Evolutionary conservation across 495 filamentous ascomycete species (phyloP).

Genomic region (Neurospora cerealis): DNA sequence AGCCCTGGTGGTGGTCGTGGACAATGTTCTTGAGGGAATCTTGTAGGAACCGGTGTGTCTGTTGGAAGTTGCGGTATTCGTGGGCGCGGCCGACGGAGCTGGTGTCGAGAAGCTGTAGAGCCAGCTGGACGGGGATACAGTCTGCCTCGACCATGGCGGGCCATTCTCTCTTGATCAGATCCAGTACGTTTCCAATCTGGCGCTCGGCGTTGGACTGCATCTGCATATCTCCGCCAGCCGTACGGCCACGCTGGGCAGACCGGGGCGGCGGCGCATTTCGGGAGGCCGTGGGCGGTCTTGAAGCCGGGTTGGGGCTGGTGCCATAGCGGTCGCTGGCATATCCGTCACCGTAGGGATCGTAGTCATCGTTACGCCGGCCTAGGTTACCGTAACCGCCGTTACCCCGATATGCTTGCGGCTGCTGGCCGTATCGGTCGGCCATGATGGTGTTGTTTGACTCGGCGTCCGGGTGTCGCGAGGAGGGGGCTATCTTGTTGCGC

Average conservation of each 20-base stretch:
- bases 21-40: slow-evolving; percentile 89
- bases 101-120: slow-evolving; percentile 83
- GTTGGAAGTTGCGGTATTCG: slow-evolving; percentile 72
- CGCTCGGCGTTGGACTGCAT: slow-evolving; percentile 32
- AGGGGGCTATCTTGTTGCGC: slow-evolving; percentile 10
- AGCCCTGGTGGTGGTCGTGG: slow-evolving; percentile 97
- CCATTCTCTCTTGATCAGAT: slow-evolving; percentile 78
- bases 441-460: slow-evolving; percentile 14
- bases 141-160: slow-evolving; percentile 77
- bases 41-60: slow-evolving; percentile 75
- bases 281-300: slow-evolving; percentile 12
- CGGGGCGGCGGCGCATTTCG: slow-evolving; percentile 18
- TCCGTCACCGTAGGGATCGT: slow-evolving; percentile 37
- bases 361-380: slow-evolving; percentile 27
- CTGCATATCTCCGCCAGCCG: slow-evolving; percentile 10
- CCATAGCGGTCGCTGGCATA: slow-evolving; percentile 30
- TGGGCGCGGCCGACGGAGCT: slow-evolving; percentile 86
- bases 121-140: slow-evolving; percentile 86
- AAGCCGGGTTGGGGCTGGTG: background rate
- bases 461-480: background rate
- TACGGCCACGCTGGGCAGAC: slow-evolving; percentile 18
- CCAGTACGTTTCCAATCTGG: slow-evolving; percentile 38
- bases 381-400: slow-evolving; percentile 25
- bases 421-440: slow-evolving; percentile 31
- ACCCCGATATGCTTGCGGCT: slow-evolving; percentile 21